phyloP scores from a whole-genome alignment of 2,329 filamentous ascomycete species.

The Stachybotrys chlorohalonatus region DNA sequence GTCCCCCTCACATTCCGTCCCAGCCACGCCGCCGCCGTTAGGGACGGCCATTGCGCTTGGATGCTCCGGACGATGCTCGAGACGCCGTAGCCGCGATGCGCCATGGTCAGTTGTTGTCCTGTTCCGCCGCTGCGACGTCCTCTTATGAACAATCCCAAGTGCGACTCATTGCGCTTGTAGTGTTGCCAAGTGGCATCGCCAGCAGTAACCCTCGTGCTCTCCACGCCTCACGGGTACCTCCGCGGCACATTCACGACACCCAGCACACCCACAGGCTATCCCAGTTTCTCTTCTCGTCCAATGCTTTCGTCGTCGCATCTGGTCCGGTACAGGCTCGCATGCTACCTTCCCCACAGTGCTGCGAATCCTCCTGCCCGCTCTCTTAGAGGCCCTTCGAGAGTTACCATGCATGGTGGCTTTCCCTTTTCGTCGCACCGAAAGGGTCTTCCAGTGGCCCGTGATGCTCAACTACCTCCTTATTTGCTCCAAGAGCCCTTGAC shows the following conservation, averaged over 20 bases:
- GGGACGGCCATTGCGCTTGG: not conserved
- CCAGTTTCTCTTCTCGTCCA: not conserved
- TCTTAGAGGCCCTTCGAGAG: not conserved
- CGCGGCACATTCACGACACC: too few relatives aligned
- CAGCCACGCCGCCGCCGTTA: not conserved
- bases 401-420: not conserved
- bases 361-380: not conserved
- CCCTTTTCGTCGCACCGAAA: not conserved
- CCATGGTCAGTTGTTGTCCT: not conserved
- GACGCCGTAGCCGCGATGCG: not conserved
- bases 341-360: not conserved
- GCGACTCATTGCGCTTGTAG: not conserved
- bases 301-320: not conserved
- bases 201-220: not conserved
- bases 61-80: not conserved
- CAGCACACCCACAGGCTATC: not conserved
- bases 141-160: not conserved
- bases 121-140: not conserved
- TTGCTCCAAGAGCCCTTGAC: not conserved
- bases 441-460: not conserved
- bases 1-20: not conserved
- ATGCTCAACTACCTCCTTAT: not conserved
- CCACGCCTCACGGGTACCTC: not conserved
- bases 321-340: not conserved
- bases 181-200: not conserved